Percentiles rank a stretch among this genome's conserved stretches.
Evolutionary conservation across 1,284 basidiomycete species (phyloP).

Genomic region (Fomitiporia mediterranea): DNA sequence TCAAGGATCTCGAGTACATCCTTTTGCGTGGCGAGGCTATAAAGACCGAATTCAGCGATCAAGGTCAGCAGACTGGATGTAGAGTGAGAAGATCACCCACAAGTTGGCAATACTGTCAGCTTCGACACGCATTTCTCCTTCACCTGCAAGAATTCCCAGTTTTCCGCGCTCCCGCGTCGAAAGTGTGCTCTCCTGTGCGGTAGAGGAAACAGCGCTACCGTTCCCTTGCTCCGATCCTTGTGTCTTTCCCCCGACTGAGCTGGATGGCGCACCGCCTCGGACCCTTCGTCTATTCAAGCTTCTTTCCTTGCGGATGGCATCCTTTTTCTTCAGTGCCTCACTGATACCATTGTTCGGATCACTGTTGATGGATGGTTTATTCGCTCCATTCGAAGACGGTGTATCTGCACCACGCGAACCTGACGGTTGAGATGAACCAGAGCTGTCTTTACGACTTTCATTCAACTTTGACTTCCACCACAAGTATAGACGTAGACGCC

Average conservation of each 20-base stretch:
- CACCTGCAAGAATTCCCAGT: slow-evolving; percentile 30
- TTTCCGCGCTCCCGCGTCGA: slow-evolving; percentile 23
- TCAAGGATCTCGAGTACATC: slow-evolving; percentile 9
- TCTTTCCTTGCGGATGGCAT: slow-evolving; percentile 52
- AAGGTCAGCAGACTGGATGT: not conserved
- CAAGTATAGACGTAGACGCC: slow-evolving; percentile 67
- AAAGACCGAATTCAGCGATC: not conserved
- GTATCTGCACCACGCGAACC: slow-evolving; percentile 14
- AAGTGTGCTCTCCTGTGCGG: slow-evolving; percentile 17
- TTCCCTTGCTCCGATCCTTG: slow-evolving; percentile 19
- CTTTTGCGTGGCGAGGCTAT: slow-evolving; percentile 17
- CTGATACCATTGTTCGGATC: slow-evolving; percentile 34
- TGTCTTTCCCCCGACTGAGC: slow-evolving; percentile 23
- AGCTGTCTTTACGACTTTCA: slow-evolving; percentile 35
- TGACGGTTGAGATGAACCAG: slow-evolving; percentile 24
- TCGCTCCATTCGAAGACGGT: slow-evolving; percentile 20
- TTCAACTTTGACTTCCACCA: slow-evolving; percentile 75
- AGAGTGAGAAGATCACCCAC: slow-evolving; percentile 36
- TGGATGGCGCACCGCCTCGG: slow-evolving; percentile 56
- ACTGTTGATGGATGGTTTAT: slow-evolving; percentile 16
- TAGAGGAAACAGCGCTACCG: not conserved
- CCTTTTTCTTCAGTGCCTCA: slow-evolving; percentile 74
- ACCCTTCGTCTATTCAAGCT: slow-evolving; percentile 53
- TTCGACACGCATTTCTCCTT: slow-evolving; percentile 46
- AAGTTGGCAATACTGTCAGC: slow-evolving; percentile 52